These are phyloP conservation scores for Clavispora fructus DNA, from an alignment of 805 yeast species.

Conservation along the genomic window DNA sequence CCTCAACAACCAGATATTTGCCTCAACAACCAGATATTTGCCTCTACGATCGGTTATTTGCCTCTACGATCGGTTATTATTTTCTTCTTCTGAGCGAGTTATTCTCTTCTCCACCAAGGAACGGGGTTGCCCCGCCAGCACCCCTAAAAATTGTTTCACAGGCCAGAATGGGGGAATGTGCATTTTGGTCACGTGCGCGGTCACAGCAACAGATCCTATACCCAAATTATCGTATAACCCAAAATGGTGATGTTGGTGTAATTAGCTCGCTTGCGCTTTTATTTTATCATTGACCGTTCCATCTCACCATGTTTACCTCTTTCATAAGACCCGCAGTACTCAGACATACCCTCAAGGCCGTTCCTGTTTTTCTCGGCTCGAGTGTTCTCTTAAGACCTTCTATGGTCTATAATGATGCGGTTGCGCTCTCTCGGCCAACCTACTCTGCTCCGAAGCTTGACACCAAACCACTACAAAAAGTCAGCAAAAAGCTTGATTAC, in stretches of 20 bases:
- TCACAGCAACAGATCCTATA: neutral
- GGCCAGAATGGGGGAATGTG: neutral
- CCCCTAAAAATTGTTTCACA: too few relatives aligned
- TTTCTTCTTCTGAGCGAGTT: too few relatives aligned
- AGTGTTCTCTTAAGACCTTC: slow-evolving; percentile 8
- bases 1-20: too few relatives aligned
- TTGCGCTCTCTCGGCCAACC: slow-evolving; percentile 8
- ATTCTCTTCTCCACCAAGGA: too few relatives aligned
- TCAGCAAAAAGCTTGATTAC: slow-evolving; percentile 48
- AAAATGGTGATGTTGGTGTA: neutral
- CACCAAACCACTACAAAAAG: neutral
- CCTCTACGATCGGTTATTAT: too few relatives aligned
- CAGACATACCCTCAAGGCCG: slow-evolving; percentile 7
- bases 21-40: too few relatives aligned
- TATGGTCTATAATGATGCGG: slow-evolving; percentile 9
- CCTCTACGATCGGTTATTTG: too few relatives aligned
- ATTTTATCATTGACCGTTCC: neutral
- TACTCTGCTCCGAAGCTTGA: neutral
- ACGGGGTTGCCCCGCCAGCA: too few relatives aligned
- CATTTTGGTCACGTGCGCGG: neutral
- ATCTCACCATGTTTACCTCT: slow-evolving; percentile 9
- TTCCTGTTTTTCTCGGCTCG: slow-evolving; percentile 13
- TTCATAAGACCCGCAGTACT: slow-evolving; percentile 10
- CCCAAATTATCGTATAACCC: neutral
- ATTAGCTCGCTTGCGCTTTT: neutral